phyloP scores from a whole-genome alignment of 2,329 filamentous ascomycete species.

The Penicillium sp. region DNA sequence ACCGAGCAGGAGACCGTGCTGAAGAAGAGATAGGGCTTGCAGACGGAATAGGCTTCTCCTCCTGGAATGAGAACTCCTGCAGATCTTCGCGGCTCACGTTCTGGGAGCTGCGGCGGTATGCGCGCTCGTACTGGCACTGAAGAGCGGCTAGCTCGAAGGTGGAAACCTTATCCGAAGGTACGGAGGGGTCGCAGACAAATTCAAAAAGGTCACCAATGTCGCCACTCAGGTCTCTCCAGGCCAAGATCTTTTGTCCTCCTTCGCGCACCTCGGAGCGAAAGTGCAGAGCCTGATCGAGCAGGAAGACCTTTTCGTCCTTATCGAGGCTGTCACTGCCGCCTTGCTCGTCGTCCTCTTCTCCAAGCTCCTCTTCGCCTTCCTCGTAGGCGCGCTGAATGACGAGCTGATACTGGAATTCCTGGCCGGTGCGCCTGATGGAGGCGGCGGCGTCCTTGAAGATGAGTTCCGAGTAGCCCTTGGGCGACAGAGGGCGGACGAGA shows the following conservation, averaged over 20 bases:
- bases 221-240: constrained; percentile 89
- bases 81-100: constrained; percentile 75
- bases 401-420: constrained; percentile 95
- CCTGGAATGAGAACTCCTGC: constrained; percentile 67
- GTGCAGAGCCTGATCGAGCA: constrained; percentile 81
- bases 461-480: constrained; percentile 95
- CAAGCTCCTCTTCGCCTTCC: constrained; percentile 89
- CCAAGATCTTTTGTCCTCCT: constrained; percentile 73
- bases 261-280: constrained; percentile 76
- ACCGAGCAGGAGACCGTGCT: too few species aligned
- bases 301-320: constrained; percentile 92
- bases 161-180: constrained; percentile 60
- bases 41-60: constrained; percentile 52
- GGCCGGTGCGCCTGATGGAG: constrained; percentile 81
- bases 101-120: constrained; percentile 71
- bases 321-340: constrained; percentile 69
- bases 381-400: constrained; percentile 94
- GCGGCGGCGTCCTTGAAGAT: constrained; percentile 96
- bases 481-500: constrained; percentile 85
- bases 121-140: constrained; percentile 96
- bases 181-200: constrained; percentile 79
- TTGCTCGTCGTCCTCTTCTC: constrained; percentile 81
- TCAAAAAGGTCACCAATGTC: constrained; percentile 94
- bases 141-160: constrained; percentile 74
- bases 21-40: constrained; percentile 50